A percentile compares a stretch with the other conserved stretches of the same genome.
Conservation (phyloP, 164 flowering plant species). For the Buxus sempervirens region DNA sequence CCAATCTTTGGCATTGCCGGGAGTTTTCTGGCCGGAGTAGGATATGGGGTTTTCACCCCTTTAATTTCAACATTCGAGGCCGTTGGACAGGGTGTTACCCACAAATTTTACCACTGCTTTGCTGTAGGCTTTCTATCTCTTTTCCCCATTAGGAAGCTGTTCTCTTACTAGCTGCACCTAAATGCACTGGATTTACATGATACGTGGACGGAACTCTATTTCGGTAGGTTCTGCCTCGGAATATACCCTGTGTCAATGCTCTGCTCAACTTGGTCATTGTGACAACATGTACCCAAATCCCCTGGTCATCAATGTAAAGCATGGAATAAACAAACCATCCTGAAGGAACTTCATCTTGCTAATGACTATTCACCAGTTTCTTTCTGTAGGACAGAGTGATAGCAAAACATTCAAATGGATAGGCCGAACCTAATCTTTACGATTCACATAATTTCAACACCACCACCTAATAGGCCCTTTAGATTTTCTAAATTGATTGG, state of each 20-base stretch:
- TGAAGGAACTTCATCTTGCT: background rate
- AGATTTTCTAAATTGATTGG: too few relatives aligned
- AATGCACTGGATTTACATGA: too few relatives aligned
- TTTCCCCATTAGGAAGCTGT: background rate
- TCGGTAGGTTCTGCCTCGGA: too few relatives aligned
- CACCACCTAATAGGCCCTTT: too few relatives aligned
- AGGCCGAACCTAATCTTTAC: background rate
- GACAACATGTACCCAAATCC: too few relatives aligned
- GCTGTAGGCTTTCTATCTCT: slow-evolving; percentile 37
- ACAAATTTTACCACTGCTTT: slow-evolving; percentile 60
- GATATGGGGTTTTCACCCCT: slow-evolving; percentile 78
- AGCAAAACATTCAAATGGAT: background rate
- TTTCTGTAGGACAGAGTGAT: background rate
- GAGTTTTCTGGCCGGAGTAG: slow-evolving; percentile 74
- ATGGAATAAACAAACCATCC: too few relatives aligned
- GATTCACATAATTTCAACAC: too few relatives aligned
- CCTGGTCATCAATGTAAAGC: too few relatives aligned
- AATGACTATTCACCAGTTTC: background rate
- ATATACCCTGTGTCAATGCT: too few relatives aligned
- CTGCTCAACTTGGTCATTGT: too few relatives aligned
- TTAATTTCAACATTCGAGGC: slow-evolving; percentile 85
- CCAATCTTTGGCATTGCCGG: slow-evolving; percentile 61
- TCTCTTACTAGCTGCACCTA: too few relatives aligned
- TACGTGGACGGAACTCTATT: too few relatives aligned
- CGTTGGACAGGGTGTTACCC: slow-evolving; percentile 44